Evolutionary conservation across 2,329 filamentous ascomycete species (phyloP), one percentile per base, ranked within the genome.

Genomic region (Talaromyces sp.): DNA sequence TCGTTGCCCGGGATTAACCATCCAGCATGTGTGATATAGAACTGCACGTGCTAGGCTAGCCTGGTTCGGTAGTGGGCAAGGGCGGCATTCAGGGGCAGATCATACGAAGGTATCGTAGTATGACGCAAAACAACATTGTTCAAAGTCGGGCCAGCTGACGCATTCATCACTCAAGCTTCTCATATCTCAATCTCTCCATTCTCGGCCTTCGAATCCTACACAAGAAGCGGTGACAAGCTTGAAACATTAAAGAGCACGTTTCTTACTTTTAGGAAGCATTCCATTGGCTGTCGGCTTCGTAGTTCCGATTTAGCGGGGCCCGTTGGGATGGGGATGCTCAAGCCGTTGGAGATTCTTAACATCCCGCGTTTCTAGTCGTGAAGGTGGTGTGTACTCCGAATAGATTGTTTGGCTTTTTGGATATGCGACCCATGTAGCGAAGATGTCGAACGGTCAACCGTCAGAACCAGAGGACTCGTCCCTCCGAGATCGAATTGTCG

Each of bases 401-500:
- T 14, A 23, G 28, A 48, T 31, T 21, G 31, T 33, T 18, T 12
- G 16, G 18, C 12, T 39, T 28, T 23, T 48, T 35, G n/a, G 39
- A 44, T 50, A 61, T 61, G 59, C 59, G 37, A 31, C 40, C 28
- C 39, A 11, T 48, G 39, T 48, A 63, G 50, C 40, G 37, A 23
- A 42, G 18, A 63, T 63, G 62, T 44, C 62, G 11, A 56, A 63
- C 28, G 52, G 46, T 25, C 57, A 52, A 50, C 31, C 23, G 14
- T 57, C 48, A 60, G 48, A 50, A 46, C 50, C 50, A 28, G 62
- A 60, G 23, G 62, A 57, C 21, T 46, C 57, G 28, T 55, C 62
- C 37, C 64, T 75, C 59, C 72, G 72, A 61, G 70, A 73, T 42
- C 64, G 64, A 5, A 66, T 76, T 42, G 63, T 71, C 60, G 68